Base-by-base conservation (phyloP, 495 filamentous ascomycete genomes). In the Aspergillus sclerotioniger region DNA sequence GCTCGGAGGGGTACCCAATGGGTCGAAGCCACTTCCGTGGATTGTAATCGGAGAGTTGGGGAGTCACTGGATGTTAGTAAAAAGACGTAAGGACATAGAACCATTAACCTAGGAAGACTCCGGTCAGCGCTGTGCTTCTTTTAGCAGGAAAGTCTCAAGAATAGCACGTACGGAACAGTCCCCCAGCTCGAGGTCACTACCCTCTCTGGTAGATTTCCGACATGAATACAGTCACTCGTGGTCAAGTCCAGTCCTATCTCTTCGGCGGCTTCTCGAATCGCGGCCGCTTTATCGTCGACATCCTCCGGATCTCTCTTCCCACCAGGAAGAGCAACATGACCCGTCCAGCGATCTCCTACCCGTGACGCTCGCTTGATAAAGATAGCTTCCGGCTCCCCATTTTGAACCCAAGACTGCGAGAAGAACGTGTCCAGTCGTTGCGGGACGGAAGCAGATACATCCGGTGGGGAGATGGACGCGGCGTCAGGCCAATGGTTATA, bases 331-430 rank as follows among this genome's bases (percentile, higher is more conserved):
- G 89, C 89, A 53, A 90, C 82, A 77, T 91, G 88, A 43, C 85
- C 82, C 0, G 82, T 89, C 89, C 89, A 92, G 50, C 87, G 77
- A 69, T 92, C 89, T 6, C 87, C 87, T 19, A 79, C 76, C 32
- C 89, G 77, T 21, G 86, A 80, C 19, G 89, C 84, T 45, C 89
- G 76, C 68, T 91, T 91, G 68, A 92, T 92, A 63, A 91, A 90
- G 12, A 91, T 75, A 10, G 86, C 76, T 64, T 92, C 89, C 3
- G 89, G 84, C 56, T 88, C 85, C n/a, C 89, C 89, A 65, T 87
- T 70, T 47, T 82, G 76, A 9, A 90, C 87, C 89, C 89, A 92
- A 8, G 76, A 59, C 57, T 88, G 87, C 1, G 76, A 71, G 65
- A 91, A 91, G 74, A 90, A 91, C 15, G 69, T 63, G 16, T 83